Conservation (phyloP, 768 basidiomycete species). For the Hebeloma cylindrosporum region DNA sequence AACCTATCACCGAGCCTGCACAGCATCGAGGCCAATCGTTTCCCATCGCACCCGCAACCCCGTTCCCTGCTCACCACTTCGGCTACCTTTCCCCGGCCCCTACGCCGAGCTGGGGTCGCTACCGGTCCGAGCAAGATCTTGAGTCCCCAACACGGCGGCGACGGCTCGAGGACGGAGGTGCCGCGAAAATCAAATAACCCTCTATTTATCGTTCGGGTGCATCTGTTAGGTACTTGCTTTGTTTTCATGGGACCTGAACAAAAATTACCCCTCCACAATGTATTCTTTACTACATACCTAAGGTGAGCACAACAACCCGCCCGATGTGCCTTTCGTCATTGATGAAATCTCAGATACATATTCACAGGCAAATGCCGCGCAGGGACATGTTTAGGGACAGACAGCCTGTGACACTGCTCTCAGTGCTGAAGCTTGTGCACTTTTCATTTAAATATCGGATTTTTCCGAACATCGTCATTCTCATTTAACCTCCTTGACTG, state of each 20-base stretch:
- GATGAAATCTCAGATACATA: slow-evolving; percentile 13
- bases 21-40: slow-evolving; percentile 38
- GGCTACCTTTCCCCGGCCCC: slow-evolving; percentile 53
- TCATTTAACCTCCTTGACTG: slow-evolving; percentile 13
- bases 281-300: slow-evolving; percentile 11
- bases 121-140: slow-evolving; percentile 41
- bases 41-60: slow-evolving; percentile 37
- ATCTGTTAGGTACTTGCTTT: slow-evolving; percentile 17
- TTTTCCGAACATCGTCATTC: slow-evolving; percentile 17
- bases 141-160: slow-evolving; percentile 50
- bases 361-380: slow-evolving; percentile 14
- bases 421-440: slow-evolving; percentile 2
- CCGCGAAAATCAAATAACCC: slow-evolving; percentile 53
- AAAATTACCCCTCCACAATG: slow-evolving; percentile 10
- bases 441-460: slow-evolving; percentile 20
- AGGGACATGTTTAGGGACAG: background rate
- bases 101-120: slow-evolving; percentile 46
- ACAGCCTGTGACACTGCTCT: slow-evolving; percentile 2
- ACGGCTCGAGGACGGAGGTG: slow-evolving; percentile 54
- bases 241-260: slow-evolving; percentile 8
- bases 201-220: slow-evolving; percentile 1
- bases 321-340: slow-evolving; percentile 18
- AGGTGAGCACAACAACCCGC: slow-evolving; percentile 16
- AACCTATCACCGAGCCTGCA: slow-evolving; percentile 38
- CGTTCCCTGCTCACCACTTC: slow-evolving; percentile 47